Percentiles rank a stretch among this genome's conserved stretches.
These are phyloP conservation scores for Spencermartinsiella europaea DNA, from an alignment of 805 yeast genomes.

Conservation along the genomic window DNA sequence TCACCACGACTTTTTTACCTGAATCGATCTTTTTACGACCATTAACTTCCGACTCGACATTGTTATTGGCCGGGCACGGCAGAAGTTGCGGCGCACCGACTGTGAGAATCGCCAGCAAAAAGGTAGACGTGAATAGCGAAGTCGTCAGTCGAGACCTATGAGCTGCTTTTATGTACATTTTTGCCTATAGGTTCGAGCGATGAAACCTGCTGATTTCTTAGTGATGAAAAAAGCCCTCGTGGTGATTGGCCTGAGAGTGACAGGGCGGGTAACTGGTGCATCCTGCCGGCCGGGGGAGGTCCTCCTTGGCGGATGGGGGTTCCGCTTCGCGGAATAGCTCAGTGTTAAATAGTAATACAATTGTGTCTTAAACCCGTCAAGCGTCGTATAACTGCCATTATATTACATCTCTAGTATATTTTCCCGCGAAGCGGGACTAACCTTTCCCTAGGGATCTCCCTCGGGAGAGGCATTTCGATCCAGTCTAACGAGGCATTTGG, in stretches of 20 bases:
- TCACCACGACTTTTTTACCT: background rate
- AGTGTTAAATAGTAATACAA: too few relatives aligned
- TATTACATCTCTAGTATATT: too few relatives aligned
- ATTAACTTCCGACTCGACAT: background rate
- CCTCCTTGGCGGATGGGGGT: too few relatives aligned
- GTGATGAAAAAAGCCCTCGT: constrained; percentile 3
- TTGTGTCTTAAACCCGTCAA: too few relatives aligned
- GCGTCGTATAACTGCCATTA: too few relatives aligned
- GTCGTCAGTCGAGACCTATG: constrained; percentile 53
- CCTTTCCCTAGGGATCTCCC: too few relatives aligned
- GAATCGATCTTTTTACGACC: background rate
- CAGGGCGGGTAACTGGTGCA: background rate
- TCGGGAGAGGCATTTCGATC: too few relatives aligned
- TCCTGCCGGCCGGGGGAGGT: too few relatives aligned
- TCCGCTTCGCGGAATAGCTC: too few relatives aligned
- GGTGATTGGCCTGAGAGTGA: constrained; percentile 4
- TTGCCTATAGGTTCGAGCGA: background rate
- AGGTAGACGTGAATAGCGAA: constrained; percentile 67
- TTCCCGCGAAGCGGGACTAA: too few relatives aligned
- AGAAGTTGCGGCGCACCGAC: constrained; percentile 43
- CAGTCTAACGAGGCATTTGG: constrained; percentile 11
- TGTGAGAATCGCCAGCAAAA: constrained; percentile 65
- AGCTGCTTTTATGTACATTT: constrained; percentile 43
- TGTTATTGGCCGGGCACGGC: constrained; percentile 30
- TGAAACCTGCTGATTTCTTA: background rate